Base-by-base conservation (phyloP, 108 stramenopile genomes). In the Nannochloropsis gaditana region DNA sequence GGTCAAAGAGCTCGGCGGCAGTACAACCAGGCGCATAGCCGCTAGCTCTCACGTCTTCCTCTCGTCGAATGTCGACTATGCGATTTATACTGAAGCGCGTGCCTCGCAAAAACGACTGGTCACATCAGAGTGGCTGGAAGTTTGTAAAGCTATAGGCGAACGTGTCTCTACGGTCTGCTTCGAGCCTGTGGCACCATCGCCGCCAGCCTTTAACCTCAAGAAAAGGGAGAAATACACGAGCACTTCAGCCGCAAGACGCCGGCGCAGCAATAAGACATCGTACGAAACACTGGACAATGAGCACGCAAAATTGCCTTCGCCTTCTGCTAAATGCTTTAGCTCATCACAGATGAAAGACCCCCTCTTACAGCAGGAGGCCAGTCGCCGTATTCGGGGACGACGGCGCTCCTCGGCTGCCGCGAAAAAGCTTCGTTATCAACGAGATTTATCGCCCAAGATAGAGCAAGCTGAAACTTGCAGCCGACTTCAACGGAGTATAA, bases 261-360 rank as follows among this genome's bases (percentile, higher is more conserved):
- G 59, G 15, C 59, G n/a, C 19, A 15, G 59, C 59, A 73, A 73
- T n/a, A 73, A 73, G 6, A 31, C 31, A 31, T 31, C 31, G 31
- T 73, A n/a, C 59, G 59, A 73, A n/a, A 73, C 59, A 15, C 19
- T 73, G 59, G n/a, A 73, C 59, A 73, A 73, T 15, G 59, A 73
- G 59, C 19, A 73, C 59, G 59, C 59, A 73, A 73, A 2, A n/a
- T n/a, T 73, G 59, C 59, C 59, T n/a, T 73, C 59, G n/a, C 59
- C 59, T 73, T 73, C 59, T n/a, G 59, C 59, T 73, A 73, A 73
- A n/a, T n/a, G 59, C 59, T 73, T 73, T n/a, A 73, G 59, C 59
- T 73, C 59, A n/a, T 73, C 59, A n/a, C 5, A 73, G n/a, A 73
- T 73, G 59, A 73, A 73, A 73, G 59, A 73, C n/a, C 59, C 59